phyloP scores from a whole-genome alignment of 1,139 yeast genomes.

The Hyphopichia buzzinii region DNA sequence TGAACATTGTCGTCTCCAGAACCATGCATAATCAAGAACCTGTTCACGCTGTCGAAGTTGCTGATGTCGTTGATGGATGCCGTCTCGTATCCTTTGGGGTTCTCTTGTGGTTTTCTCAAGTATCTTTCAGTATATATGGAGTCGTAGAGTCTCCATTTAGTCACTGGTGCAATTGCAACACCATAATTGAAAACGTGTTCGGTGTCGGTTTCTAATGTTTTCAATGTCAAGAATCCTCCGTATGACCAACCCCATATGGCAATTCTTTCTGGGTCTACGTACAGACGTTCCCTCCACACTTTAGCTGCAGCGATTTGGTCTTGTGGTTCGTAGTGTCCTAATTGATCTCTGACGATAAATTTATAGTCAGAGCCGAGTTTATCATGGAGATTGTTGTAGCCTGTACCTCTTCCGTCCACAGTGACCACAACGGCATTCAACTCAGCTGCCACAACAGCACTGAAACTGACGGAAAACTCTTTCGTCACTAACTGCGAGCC shows the following conservation, averaged over 20 bases:
- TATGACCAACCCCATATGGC: conserved; percentile 87
- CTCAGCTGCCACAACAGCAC: conserved; percentile 66
- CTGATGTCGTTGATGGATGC: conserved; percentile 54
- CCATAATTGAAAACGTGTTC: conserved; percentile 63
- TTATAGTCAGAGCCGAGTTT: conserved; percentile 49
- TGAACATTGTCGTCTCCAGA: conserved; percentile 84
- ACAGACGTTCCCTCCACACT: conserved; percentile 51
- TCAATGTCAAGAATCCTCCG: conserved; percentile 76
- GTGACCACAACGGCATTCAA: conserved; percentile 72
- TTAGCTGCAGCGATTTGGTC: conserved; percentile 74
- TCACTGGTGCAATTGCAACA: conserved; percentile 78
- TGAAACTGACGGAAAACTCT: conserved; percentile 53
- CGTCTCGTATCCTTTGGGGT: conserved; percentile 52
- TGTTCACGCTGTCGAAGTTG: conserved; percentile 46
- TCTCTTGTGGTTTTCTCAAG: conserved; percentile 67
- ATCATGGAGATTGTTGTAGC: conserved; percentile 48
- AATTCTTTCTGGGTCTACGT: conserved; percentile 56
- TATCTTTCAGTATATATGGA: conserved; percentile 78
- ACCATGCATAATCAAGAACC: conserved; percentile 75
- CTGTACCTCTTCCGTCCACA: conserved; percentile 84
- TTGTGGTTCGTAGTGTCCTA: conserved; percentile 65
- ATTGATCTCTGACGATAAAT: conserved; percentile 59
- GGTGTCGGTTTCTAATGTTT: conserved; percentile 65
- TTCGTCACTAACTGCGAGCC: conserved; percentile 68
- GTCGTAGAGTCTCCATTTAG: conserved; percentile 74